Percentiles rank a stretch among this genome's conserved stretches.
Conservation (phyloP, 495 filamentous ascomycete genomes). For the Hypoxylon cercidicola region DNA sequence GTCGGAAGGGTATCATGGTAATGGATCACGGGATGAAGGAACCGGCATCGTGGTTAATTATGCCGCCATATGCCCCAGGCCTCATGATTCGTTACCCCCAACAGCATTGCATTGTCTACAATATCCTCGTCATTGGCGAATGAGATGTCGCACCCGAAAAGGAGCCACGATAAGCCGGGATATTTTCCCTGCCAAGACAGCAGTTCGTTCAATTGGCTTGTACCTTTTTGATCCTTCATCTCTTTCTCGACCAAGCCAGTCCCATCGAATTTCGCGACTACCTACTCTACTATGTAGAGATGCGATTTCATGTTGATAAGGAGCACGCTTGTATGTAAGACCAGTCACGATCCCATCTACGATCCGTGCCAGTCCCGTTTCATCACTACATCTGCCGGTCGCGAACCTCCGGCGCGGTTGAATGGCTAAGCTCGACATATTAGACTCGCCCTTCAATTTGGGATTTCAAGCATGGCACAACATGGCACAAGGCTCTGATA, state of each 20-base stretch:
- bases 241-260: background rate
- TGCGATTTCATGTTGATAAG: conserved; percentile 11
- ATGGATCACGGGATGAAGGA: conserved; percentile 20
- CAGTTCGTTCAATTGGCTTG: conserved; percentile 21
- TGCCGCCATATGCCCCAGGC: conserved; percentile 9
- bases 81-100: conserved; percentile 28
- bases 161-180: conserved; percentile 17
- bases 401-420: conserved; percentile 9
- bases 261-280: background rate
- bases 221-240: conserved; percentile 1
- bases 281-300: background rate
- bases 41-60: conserved; percentile 21
- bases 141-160: conserved; percentile 2
- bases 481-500: conserved; percentile 4
- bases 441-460: conserved; percentile 18
- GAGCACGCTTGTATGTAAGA: background rate
- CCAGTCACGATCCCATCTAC: background rate
- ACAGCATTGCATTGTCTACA: conserved; percentile 5
- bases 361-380: conserved; percentile 3
- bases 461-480: conserved; percentile 7
- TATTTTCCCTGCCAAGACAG: conserved; percentile 23
- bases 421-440: conserved; percentile 21
- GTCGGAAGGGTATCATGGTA: conserved; percentile 21
- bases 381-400: conserved; percentile 14
- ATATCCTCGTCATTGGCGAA: conserved; percentile 32